Base-by-base conservation (phyloP, 2,329 filamentous ascomycete genomes). In the Akanthomyces dipterigenus region DNA sequence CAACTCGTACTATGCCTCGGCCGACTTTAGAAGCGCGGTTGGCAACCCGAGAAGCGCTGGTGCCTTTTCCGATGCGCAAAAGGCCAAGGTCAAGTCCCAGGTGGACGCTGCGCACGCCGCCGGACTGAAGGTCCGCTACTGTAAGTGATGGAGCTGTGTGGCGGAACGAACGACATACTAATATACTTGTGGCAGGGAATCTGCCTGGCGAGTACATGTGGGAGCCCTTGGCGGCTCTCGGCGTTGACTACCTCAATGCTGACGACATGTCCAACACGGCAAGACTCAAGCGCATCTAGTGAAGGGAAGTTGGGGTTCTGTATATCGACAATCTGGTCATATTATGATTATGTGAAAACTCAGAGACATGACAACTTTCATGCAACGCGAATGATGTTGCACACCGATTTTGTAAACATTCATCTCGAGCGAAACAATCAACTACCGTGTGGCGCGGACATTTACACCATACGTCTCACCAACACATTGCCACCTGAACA, bases 131-230 rank as follows among this genome's bases (percentile, higher is more conserved):
- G 63, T 64, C 18, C 63, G 63, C 22, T 64, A 64, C 40, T 63
- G 63, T 64, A 54, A 64, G 63, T 61, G 28, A n/a, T 50, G 20
- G 16, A 14, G 6, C 2, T 18, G 9, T 14, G 2, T 28, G 18
- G 22, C 34, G 14, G 5, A 26, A 36, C n/a, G 5, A n/a, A 22
- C n/a, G 11, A 16, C 28, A 4, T 48, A 12, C 56, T 56, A 20
- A 56, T 45, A 36, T 64, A 26, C 11, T 14, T 38, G 14, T 31
- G 18, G 28, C 38, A 61, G 55, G 57, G 56, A 60, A 64, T 26
- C 26, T 64, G 38, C 64, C 64, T 2, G 64, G 63, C 18, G 63
- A 64, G 24, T 64, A 63, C 58, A 64, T 64, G 63, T 64, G 63
- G 63, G 63, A 64, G 59, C 34, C 63, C 6, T 16, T 64, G 26